Evolutionary conservation across 2,329 filamentous ascomycete genomes (phyloP), one percentile per base, ranked within the genome.

Genomic region (Atkinsonella texensis): DNA sequence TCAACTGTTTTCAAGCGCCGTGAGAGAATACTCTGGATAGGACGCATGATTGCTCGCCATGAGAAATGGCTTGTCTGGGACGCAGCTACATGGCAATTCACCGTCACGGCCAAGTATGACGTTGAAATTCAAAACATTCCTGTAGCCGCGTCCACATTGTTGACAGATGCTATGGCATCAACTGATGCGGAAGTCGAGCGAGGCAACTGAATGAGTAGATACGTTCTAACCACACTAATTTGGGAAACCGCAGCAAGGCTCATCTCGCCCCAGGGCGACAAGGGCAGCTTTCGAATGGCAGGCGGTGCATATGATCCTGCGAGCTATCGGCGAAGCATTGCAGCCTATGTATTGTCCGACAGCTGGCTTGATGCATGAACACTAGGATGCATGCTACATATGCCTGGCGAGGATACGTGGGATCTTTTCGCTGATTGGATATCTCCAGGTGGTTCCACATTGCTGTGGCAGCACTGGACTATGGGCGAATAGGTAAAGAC

Each of bases 1-100:
- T 83, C 78, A 0, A 82, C 83, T 62, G 70, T 70, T 0, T 73
- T 74, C 15, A 69, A 76, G n/a, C 70, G 83, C 6, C 74, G 73
- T 35, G 77, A 80, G 49, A 70, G 83, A 0, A 75, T 83, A 0
- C 60, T 86, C 0, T 83, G 77, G 68, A 63, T 84, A 0, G 80
- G 74, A 0, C 69, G 72, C 45, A 69, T 64, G 7, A 69, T 84
- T 4, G 71, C 75, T 0, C 57, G 58, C 2, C 50, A 57, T 0
- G 64, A 65, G 1, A 69, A 67, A 23, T 78, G 46, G 51, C 59
- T 81, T 0, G 55, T 57, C 0, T 81, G 77, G 58, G 65, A 79
- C 48, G 52, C 60, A 0, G 42, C 52, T 0, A 44, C 54, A 0
- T 65, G 68, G 5, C 56, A 55, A 0, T 81, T 81, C 50, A 23